Base-by-base conservation (phyloP, 371 early-diverging fungal species). In the Phascolomyces articulosus region DNA sequence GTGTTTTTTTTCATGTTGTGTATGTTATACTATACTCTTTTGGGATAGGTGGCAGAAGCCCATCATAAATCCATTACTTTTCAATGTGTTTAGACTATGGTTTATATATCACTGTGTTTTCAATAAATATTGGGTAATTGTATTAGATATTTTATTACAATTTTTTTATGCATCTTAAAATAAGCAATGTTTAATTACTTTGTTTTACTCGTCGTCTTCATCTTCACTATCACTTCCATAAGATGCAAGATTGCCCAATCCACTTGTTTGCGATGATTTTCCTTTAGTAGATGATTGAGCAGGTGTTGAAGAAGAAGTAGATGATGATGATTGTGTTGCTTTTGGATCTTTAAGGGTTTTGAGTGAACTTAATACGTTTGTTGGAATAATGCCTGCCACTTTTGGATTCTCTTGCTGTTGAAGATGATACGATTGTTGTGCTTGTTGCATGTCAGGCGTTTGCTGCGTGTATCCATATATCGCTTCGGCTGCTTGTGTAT, bases 161-260 rank as follows among this genome's bases (percentile, higher is more conserved):
- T n/a, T n/a, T n/a, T n/a, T n/a, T n/a, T n/a, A n/a, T n/a, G n/a
- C n/a, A n/a, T n/a, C n/a, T n/a, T n/a, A n/a, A n/a, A n/a, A n/a
- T n/a, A n/a, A n/a, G n/a, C n/a, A n/a, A n/a, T n/a, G n/a, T n/a
- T n/a, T n/a, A n/a, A 34, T 2, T 34, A 34, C 11, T 0, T 11
- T 2, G 34, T 9, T 34, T 34, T 34, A 34, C 6, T 34, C 34
- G 24, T 66, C 38, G 18, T 66, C 38, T 21, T 72, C 68, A 10
- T 61, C 62, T 28, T 84, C 85, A 31, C 74, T 74, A 54, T 79
- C 77, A 47, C 81, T 83, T 16, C 79, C 83, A 64, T 84, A 83
- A 55, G 71, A 70, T 48, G 80, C 76, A 49, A 75, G 61, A 55
- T 58, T 66, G 7, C 71, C 73, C 18, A 80, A 57, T 3, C 69